A percentile compares a stretch with the other conserved stretches of the same genome.
Conservation (phyloP, 1,284 basidiomycete genomes). For the Porodaedalea pini region DNA sequence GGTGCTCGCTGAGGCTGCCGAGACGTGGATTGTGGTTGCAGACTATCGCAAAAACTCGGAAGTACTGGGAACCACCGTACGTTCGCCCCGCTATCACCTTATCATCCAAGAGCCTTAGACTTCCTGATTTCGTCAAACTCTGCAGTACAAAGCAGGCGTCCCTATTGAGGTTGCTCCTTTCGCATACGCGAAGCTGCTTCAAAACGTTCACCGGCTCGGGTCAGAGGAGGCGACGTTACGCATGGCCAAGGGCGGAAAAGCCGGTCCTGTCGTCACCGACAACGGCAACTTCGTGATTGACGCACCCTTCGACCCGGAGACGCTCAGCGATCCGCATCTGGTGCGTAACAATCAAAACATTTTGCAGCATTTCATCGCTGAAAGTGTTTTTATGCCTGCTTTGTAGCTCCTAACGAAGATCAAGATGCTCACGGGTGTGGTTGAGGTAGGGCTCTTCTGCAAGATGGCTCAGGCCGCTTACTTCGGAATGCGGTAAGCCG, state of each 20-base stretch:
- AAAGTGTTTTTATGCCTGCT: neutral
- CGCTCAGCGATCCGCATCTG: constrained; percentile 66
- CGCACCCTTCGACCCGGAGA: constrained; percentile 73
- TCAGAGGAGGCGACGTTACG: constrained; percentile 68
- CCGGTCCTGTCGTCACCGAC: constrained; percentile 93
- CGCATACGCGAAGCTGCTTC: constrained; percentile 85
- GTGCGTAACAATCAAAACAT: constrained; percentile 46
- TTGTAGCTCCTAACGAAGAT: constrained; percentile 64
- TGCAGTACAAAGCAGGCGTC: constrained; percentile 82
- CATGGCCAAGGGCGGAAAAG: constrained; percentile 75
- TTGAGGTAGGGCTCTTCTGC: constrained; percentile 96
- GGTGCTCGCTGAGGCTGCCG: constrained; percentile 94
- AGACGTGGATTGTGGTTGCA: constrained; percentile 92
- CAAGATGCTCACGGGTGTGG: constrained; percentile 92
- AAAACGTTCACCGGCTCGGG: constrained; percentile 62
- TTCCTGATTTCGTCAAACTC: neutral
- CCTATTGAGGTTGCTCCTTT: constrained; percentile 97
- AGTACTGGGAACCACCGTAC: constrained; percentile 78
- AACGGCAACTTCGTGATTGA: constrained; percentile 97
- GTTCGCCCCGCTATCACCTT: constrained; percentile 30
- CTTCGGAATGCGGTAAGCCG: constrained; percentile 84
- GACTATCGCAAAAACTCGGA: constrained; percentile 92
- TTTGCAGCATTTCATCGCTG: constrained; percentile 4
- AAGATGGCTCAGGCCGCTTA: constrained; percentile 93
- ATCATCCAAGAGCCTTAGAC: neutral